These are phyloP conservation scores for Globisporangium middletonii DNA, from an alignment of 352 stramenopile species.

Conservation along the genomic window DNA sequence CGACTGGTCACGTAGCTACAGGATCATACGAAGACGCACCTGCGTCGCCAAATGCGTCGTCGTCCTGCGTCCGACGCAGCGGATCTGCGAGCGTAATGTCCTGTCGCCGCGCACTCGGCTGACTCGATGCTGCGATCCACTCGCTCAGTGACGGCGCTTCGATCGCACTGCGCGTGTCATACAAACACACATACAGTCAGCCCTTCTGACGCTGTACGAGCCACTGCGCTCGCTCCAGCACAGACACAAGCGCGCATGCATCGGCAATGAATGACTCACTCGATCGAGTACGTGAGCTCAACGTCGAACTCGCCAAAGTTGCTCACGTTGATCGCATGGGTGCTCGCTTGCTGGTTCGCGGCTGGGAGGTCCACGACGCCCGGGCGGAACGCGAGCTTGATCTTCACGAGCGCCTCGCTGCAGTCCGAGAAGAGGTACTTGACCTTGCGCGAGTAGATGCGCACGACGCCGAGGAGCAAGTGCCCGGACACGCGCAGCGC, in stretches of 20 bases:
- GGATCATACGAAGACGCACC: slow-evolving; percentile 21
- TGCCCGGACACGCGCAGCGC: slow-evolving; percentile 97
- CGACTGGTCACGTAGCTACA: not conserved
- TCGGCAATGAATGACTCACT: slow-evolving; percentile 35
- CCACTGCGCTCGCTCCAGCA: not conserved
- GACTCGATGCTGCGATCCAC: slow-evolving; percentile 74
- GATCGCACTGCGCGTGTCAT: slow-evolving; percentile 33
- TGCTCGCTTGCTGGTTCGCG: slow-evolving; percentile 54
- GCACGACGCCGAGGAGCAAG: slow-evolving; percentile 96
- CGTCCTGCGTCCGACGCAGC: slow-evolving; percentile 37
- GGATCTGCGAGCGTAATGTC: slow-evolving; percentile 83
- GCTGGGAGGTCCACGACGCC: slow-evolving; percentile 74
- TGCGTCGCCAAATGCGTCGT: slow-evolving; percentile 43
- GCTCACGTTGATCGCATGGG: slow-evolving; percentile 77
- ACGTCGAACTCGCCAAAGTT: slow-evolving; percentile 85
- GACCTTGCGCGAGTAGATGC: slow-evolving; percentile 98
- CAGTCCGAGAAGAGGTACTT: slow-evolving; percentile 98
- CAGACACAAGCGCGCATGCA: not conserved
- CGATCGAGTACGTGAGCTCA: slow-evolving; percentile 79
- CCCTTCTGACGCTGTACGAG: not conserved
- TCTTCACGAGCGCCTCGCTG: slow-evolving; percentile 98
- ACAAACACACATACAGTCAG: slow-evolving; percentile 3
- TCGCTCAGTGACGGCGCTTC: slow-evolving; percentile 62
- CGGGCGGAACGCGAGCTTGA: slow-evolving; percentile 95
- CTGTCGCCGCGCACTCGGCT: slow-evolving; percentile 68